phyloP scores from a whole-genome alignment of 192 early-diverging fungal genomes.

The Rhizoclosmatium sp. region DNA sequence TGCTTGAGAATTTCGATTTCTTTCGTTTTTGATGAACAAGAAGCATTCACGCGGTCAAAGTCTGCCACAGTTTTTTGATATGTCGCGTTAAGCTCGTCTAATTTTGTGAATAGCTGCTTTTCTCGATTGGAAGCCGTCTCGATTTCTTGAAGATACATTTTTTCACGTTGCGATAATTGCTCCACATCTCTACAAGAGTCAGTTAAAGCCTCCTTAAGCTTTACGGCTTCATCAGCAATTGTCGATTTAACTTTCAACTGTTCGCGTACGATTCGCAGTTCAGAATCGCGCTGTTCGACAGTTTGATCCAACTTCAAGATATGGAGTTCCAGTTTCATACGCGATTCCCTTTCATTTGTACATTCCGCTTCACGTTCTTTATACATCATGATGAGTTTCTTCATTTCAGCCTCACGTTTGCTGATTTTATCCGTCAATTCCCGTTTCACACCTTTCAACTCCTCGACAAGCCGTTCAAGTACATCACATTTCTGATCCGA shows the following conservation, averaged over 20 bases:
- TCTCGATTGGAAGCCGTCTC: constrained; percentile 45
- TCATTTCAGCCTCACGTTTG: constrained; percentile 47
- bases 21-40: constrained; percentile 28
- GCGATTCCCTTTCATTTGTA: constrained; percentile 43
- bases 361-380: constrained; percentile 50
- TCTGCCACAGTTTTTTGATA: constrained; percentile 45
- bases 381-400: constrained; percentile 42
- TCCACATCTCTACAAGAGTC: constrained; percentile 49
- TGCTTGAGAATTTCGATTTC: constrained; percentile 50
- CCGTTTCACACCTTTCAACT: constrained; percentile 40
- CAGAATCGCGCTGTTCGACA: constrained; percentile 45
- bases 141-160: constrained; percentile 51
- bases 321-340: constrained; percentile 50
- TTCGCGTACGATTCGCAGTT: constrained; percentile 42
- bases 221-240: constrained; percentile 39
- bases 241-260: constrained; percentile 34
- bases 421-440: constrained; percentile 46
- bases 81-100: constrained; percentile 47
- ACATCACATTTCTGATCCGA: constrained; percentile 24
- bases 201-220: constrained; percentile 28
- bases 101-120: constrained; percentile 44
- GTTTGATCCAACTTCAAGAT: constrained; percentile 45
- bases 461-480: constrained; percentile 39
- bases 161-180: constrained; percentile 43
- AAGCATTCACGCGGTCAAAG: constrained; percentile 39